These are phyloP conservation scores for Phyllosticta citrichinensis DNA, from an alignment of 2,329 filamentous ascomycete genomes.

Conservation along the genomic window DNA sequence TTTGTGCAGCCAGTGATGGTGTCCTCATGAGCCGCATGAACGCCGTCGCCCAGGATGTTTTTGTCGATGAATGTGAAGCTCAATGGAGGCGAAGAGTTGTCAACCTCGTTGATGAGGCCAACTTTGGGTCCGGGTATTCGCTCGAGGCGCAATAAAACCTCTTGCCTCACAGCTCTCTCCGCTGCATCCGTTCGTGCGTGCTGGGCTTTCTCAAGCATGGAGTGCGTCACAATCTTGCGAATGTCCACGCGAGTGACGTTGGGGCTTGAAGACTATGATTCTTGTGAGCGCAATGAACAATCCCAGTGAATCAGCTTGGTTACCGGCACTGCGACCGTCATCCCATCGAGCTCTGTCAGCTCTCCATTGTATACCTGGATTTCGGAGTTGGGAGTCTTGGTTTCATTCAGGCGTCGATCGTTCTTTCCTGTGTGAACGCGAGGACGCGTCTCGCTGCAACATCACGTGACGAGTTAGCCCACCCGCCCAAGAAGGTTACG, in stretches of 20 bases:
- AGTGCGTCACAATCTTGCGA: conserved; percentile 22
- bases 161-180: conserved; percentile 25
- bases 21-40: conserved; percentile 48
- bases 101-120: conserved; percentile 54
- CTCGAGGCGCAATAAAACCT: conserved; percentile 26
- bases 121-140: conserved; percentile 32
- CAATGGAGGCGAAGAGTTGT: conserved; percentile 45
- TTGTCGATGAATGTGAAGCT: conserved; percentile 60
- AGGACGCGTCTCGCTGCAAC: no score
- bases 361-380: conserved; percentile 32
- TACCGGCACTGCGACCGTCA: conserved; percentile 16
- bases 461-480: conserved; percentile 2
- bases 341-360: conserved; percentile 26
- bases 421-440: neutral
- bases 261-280: conserved; percentile 12
- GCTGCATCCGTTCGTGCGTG: conserved; percentile 22
- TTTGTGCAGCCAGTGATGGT: conserved; percentile 58
- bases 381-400: no score
- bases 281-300: neutral
- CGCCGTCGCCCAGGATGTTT: conserved; percentile 50
- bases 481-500: neutral
- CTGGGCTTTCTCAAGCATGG: conserved; percentile 26
- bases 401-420: neutral
- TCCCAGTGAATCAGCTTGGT: neutral
- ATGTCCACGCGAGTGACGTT: conserved; percentile 22